Evolutionary conservation across 768 basidiomycete species (phyloP).

Genomic region (Xerocomellus chrysenteron): DNA sequence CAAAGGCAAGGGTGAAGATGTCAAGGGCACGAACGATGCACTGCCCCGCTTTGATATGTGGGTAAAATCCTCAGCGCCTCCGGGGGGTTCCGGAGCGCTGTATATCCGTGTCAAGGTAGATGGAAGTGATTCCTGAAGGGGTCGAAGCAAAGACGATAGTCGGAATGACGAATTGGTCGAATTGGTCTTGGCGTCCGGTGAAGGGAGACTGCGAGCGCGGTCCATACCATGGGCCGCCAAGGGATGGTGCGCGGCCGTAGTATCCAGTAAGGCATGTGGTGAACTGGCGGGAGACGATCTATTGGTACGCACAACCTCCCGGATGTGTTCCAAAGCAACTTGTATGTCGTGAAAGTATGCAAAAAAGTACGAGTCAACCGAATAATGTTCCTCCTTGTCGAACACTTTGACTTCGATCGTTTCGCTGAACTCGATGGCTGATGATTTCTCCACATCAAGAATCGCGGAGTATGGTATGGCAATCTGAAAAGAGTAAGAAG

Average conservation of each 20-base stretch:
- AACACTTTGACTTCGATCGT: slow-evolving; percentile 93
- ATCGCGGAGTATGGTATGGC: slow-evolving; percentile 92
- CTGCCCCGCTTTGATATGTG: slow-evolving; percentile 60
- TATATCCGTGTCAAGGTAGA: slow-evolving; percentile 36
- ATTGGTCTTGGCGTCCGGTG: slow-evolving; percentile 30
- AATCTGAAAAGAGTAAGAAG: slow-evolving; percentile 49
- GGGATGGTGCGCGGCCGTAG: slow-evolving; percentile 46
- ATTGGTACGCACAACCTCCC: slow-evolving; percentile 65
- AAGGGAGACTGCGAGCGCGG: slow-evolving; percentile 41
- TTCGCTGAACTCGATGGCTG: slow-evolving; percentile 93
- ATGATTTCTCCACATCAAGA: slow-evolving; percentile 83
- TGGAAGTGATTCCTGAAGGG: slow-evolving; percentile 59
- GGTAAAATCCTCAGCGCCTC: slow-evolving; percentile 63
- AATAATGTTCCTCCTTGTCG: slow-evolving; percentile 74
- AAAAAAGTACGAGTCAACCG: slow-evolving; percentile 88
- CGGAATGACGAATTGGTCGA: slow-evolving; percentile 55
- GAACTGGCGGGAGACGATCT: slow-evolving; percentile 33
- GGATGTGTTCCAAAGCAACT: slow-evolving; percentile 76
- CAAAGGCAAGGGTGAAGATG: slow-evolving; percentile 37
- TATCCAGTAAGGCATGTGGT: slow-evolving; percentile 50
- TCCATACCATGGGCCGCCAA: slow-evolving; percentile 33
- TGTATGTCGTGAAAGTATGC: slow-evolving; percentile 89
- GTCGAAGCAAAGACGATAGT: slow-evolving; percentile 62
- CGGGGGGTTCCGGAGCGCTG: slow-evolving; percentile 33
- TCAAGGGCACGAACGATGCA: slow-evolving; percentile 60